Evolutionary conservation across 768 basidiomycete species (phyloP), one percentile per base, ranked within the genome.

Genomic region (Russula sp.): DNA sequence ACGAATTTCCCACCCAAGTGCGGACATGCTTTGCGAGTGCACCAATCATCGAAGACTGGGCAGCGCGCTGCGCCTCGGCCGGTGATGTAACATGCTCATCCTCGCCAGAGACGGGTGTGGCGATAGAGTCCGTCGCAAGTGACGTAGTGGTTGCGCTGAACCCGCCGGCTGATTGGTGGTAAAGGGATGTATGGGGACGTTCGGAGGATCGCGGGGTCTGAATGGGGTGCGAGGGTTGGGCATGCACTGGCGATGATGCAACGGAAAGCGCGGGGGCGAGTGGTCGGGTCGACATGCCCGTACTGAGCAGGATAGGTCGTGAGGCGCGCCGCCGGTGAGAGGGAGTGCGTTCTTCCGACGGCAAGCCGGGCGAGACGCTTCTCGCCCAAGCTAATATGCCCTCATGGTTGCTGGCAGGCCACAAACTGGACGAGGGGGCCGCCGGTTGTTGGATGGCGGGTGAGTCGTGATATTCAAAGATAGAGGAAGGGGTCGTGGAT

Each of bases 341-440:
- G 22, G 69, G 57, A 22, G 71, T 65, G 24, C 64, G 64, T 30
- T 57, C 59, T 34, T 60, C 73, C 28, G 48, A 69, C 66, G n/a
- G 72, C 56, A 58, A 67, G 62, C 65, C 71, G 52, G 64, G 72
- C 57, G 69, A 66, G 61, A 67, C 72, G 68, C 67, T 74, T 74
- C 26, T 73, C 55, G 72, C 64, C 79, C 77, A 67, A 0, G 81
- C 80, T 16, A 73, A 67, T 62, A 86, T 85, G 56, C 79, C 80
- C 24, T 74, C 76, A 46, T 69, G 64, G 59, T 77, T 77, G 63
- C 73, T 79, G 63, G 77, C 81, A 11, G 59, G 52, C 65, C 66
- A 65, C 49, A 63, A 50, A 38, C 26, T 54, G 18, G n/a, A 32
- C 57, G 62, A 58, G 49, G 52, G 65, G 44, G 7, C 66, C 60